Conservation (phyloP, 805 yeast genomes). For the Cyberlindnera euphorbiiphila region DNA sequence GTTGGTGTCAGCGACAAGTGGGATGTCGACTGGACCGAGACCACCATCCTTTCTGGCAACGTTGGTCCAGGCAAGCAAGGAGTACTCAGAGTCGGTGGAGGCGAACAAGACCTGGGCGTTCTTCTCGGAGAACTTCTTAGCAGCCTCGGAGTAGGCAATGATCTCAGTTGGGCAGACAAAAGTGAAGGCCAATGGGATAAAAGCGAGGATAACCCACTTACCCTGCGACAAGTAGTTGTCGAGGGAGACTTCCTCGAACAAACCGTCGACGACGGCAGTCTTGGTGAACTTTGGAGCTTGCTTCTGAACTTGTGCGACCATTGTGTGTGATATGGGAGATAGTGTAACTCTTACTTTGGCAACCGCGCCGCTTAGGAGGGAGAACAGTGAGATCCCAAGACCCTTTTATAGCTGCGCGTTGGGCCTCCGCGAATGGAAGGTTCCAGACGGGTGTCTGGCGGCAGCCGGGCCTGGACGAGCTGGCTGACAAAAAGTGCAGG, state of each 20-base stretch:
- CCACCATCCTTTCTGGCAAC: constrained; percentile 97
- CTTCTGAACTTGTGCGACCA: constrained; percentile 89
- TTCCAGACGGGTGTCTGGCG: no score
- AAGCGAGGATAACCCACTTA: constrained; percentile 95
- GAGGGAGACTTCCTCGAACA: constrained; percentile 89
- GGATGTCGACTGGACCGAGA: constrained; percentile 91
- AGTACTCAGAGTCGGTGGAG: constrained; percentile 97
- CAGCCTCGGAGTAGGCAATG: constrained; percentile 97
- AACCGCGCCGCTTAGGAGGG: neutral
- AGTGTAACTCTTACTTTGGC: neutral
- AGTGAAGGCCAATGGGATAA: constrained; percentile 98
- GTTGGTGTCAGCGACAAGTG: constrained; percentile 95
- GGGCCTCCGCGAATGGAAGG: no score
- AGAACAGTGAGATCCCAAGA: neutral
- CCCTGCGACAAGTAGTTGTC: constrained; percentile 83
- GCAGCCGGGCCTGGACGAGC: no score
- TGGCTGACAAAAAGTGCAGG: no score
- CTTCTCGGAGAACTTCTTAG: constrained; percentile 80
- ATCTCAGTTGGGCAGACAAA: constrained; percentile 99
- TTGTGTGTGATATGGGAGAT: constrained; percentile 32
- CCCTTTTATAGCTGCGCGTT: constrained; percentile 13
- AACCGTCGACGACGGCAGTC: constrained; percentile 96
- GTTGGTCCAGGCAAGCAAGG: constrained; percentile 97
- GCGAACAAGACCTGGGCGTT: constrained; percentile 90
- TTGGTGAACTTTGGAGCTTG: constrained; percentile 96